Conservation (phyloP, 352 stramenopile species). For the Aphanomyces invadans region DNA sequence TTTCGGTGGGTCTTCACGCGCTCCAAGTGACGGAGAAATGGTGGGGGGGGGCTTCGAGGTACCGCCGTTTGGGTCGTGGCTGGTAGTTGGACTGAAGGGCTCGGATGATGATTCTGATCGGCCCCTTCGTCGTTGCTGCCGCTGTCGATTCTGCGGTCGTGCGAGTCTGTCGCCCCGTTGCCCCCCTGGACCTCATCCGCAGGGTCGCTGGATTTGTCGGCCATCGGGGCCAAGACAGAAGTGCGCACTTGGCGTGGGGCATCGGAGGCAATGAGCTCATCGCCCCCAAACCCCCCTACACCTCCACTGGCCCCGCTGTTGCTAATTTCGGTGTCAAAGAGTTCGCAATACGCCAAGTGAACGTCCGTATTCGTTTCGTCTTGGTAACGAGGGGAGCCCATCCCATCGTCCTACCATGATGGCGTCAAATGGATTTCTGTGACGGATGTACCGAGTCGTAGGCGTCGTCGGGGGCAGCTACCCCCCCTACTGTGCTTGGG, state of each 20-base stretch:
- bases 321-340: background rate
- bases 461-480: background rate
- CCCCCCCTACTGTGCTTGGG: background rate
- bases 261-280: background rate
- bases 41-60: background rate
- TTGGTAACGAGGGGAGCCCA: background rate
- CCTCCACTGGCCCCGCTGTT: background rate
- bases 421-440: background rate
- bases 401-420: conserved; percentile 18
- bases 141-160: background rate
- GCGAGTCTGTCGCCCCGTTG: no score
- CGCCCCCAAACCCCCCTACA: background rate
- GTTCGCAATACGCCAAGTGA: background rate
- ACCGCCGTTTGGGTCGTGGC: background rate
- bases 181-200: background rate
- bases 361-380: conserved; percentile 5
- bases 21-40: background rate
- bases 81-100: background rate
- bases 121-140: background rate
- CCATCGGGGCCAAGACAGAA: conserved; percentile 7
- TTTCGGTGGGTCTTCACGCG: background rate
- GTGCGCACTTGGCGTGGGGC: conserved; percentile 7
- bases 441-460: conserved; percentile 9
- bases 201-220: background rate
- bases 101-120: background rate